Conservation (phyloP, 1,284 basidiomycete species). For the Puccinia novopanici region DNA sequence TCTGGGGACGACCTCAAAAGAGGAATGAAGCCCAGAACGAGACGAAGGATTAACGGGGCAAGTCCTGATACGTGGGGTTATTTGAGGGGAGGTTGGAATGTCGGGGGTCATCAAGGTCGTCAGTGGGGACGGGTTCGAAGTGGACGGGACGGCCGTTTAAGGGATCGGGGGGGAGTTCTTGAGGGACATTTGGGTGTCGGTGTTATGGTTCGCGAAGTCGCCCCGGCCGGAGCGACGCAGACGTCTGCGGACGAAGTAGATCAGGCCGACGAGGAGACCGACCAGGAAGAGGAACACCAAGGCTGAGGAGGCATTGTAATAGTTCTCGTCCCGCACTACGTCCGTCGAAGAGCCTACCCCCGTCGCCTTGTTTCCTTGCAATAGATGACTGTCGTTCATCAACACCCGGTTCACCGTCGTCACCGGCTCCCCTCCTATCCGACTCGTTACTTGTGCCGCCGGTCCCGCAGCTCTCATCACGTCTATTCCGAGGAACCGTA, state of each 20-base stretch:
- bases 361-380: constrained; percentile 59
- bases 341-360: constrained; percentile 64
- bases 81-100: background rate
- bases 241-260: constrained; percentile 70
- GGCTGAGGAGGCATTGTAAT: constrained; percentile 87
- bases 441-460: constrained; percentile 73
- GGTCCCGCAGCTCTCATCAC: constrained; percentile 73
- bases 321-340: constrained; percentile 63
- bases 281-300: constrained; percentile 78
- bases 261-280: constrained; percentile 69
- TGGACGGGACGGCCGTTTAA: background rate
- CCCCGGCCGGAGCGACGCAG: constrained; percentile 51
- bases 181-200: background rate
- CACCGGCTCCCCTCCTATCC: constrained; percentile 70
- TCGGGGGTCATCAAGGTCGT: constrained; percentile 18
- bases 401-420: constrained; percentile 62
- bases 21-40: background rate
- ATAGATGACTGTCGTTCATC: constrained; percentile 55
- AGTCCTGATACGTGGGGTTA: background rate
- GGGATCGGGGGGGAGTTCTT: background rate
- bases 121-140: background rate
- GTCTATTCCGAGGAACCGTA: constrained; percentile 89
- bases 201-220: constrained; percentile 14
- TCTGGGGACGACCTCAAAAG: background rate
- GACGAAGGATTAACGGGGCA: constrained; percentile 7